Evolutionary conservation across 139 green algal genomes (phyloP), one percentile per base, ranked within the genome.

Genomic region (Chlorella sp.): DNA sequence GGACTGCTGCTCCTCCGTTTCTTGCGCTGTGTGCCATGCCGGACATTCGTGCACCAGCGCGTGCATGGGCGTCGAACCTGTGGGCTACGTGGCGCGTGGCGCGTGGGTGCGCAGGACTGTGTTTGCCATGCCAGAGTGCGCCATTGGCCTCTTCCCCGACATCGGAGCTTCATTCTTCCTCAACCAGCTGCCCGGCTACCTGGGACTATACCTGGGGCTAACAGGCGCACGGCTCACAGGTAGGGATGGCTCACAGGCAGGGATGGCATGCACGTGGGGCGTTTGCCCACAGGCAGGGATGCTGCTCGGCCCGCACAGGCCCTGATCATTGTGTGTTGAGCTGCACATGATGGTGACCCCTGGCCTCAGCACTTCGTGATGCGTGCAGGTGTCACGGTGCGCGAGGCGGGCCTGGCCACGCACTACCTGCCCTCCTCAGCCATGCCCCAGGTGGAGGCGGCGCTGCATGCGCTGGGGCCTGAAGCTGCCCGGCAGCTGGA

Each of bases 41-140:
- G n/a, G n/a, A n/a, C n/a, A n/a, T n/a, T n/a, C n/a, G n/a, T n/a
- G n/a, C n/a, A n/a, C n/a, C n/a, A n/a, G n/a, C n/a, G n/a, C n/a
- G n/a, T n/a, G n/a, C n/a, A n/a, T n/a, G n/a, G n/a, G n/a, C n/a
- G n/a, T n/a, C n/a, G n/a, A n/a, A n/a, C n/a, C n/a, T n/a, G n/a
- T n/a, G n/a, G n/a, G n/a, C n/a, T n/a, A n/a, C n/a, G n/a, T n/a
- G n/a, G n/a, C n/a, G n/a, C n/a, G n/a, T n/a, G n/a, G n/a, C n/a
- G n/a, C n/a, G n/a, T n/a, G n/a, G n/a, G n/a, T n/a, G n/a, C n/a
- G 67, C 85, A 96, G 89, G 67, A 94, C 88, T 2, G 31, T 98
- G 17, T 97, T 97, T 77, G 93, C 95, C 3, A 99, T 99, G 95
- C 95, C 95, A n/a, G 95, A 99, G 83, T 89, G 78, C 29, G 91